These are phyloP conservation scores for Tetraselmis striata DNA, from an alignment of 139 green algal genomes.

Conservation along the genomic window DNA sequence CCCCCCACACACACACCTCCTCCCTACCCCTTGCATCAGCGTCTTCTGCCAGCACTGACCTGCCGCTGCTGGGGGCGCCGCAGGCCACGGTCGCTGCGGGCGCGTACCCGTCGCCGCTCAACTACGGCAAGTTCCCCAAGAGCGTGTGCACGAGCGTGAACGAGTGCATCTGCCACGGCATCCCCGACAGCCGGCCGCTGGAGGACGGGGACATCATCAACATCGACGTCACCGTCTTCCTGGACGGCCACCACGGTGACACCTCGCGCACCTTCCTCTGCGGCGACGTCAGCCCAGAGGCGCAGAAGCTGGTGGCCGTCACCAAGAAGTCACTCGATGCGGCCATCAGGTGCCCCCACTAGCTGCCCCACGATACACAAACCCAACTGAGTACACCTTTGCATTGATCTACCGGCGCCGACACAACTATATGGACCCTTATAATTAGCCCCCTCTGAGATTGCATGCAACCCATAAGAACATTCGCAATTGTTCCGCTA, in stretches of 20 bases:
- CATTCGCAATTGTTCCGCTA: no score
- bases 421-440: no score
- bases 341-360: slow-evolving; percentile 64
- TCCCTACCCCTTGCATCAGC: no score
- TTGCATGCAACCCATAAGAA: no score
- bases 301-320: slow-evolving; percentile 60
- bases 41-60: no score
- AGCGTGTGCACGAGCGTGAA: slow-evolving; percentile 96
- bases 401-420: no score
- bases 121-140: slow-evolving; percentile 94
- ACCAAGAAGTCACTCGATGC: slow-evolving; percentile 66
- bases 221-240: slow-evolving; percentile 95
- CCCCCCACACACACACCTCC: no score
- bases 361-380: no score
- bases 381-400: no score
- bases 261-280: slow-evolving; percentile 67
- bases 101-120: slow-evolving; percentile 92
- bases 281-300: slow-evolving; percentile 58
- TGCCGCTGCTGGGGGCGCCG: no score
- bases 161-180: slow-evolving; percentile 95
- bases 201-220: slow-evolving; percentile 91
- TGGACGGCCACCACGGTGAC: slow-evolving; percentile 95
- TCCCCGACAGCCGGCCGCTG: slow-evolving; percentile 62
- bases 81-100: slow-evolving; percentile 70
- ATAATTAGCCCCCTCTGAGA: no score